phyloP scores from a whole-genome alignment of 2,329 filamentous ascomycete genomes.

The Fusarium sp. region DNA sequence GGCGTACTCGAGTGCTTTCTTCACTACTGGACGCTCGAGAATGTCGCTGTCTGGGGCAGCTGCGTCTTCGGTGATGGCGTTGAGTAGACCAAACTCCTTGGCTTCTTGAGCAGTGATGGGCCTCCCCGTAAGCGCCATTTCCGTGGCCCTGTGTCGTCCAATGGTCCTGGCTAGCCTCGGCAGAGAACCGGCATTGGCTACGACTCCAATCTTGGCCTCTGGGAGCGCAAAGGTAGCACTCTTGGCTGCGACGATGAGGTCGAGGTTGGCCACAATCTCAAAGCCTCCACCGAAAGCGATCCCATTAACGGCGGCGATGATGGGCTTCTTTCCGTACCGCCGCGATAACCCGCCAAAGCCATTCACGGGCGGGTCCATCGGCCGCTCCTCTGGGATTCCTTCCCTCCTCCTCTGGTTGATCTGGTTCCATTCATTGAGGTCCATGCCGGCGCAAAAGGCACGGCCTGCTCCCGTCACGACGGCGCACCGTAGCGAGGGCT shows the following conservation, averaged over 20 bases:
- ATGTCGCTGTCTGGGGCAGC: constrained; percentile 44
- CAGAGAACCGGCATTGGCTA: constrained; percentile 77
- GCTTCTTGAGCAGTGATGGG: constrained; percentile 69
- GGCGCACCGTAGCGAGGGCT: constrained; percentile 70
- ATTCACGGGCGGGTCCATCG: constrained; percentile 42
- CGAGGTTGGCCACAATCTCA: constrained; percentile 80
- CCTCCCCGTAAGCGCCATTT: constrained; percentile 74
- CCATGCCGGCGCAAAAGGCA: constrained; percentile 77
- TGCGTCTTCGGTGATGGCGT: constrained; percentile 64
- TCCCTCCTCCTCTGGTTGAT: constrained; percentile 39
- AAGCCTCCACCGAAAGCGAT: constrained; percentile 80
- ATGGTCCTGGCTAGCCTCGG: constrained; percentile 74
- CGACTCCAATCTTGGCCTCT: constrained; percentile 78
- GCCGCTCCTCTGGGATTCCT: constrained; percentile 38
- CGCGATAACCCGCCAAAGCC: constrained; percentile 77
- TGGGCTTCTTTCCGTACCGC: constrained; percentile 76
- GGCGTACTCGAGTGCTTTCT: constrained; percentile 70
- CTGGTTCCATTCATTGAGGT: constrained; percentile 62
- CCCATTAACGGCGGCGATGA: constrained; percentile 82
- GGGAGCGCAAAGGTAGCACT: constrained; percentile 75
- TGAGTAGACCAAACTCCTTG: constrained; percentile 74
- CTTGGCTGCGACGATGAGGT: constrained; percentile 74
- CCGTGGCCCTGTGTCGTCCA: constrained; percentile 75
- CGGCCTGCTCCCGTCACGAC: constrained; percentile 73
- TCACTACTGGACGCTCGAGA: constrained; percentile 57